Conservation (phyloP, 805 yeast genomes). For the Wickerhamomyces subpelliculosus region DNA sequence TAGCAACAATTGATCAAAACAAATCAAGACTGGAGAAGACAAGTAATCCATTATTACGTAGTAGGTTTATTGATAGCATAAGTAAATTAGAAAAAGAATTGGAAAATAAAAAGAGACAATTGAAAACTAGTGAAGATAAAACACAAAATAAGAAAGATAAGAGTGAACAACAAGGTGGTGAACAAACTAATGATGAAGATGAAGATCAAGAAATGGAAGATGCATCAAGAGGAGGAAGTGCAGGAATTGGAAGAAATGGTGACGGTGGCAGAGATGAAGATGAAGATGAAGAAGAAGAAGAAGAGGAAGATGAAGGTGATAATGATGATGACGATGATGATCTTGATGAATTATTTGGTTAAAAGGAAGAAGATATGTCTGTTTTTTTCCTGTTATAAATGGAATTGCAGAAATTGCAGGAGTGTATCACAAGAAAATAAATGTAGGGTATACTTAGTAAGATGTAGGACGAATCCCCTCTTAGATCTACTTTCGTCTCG, state of each 20-base stretch:
- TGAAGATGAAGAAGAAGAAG: constrained; percentile 23
- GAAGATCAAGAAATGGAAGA: constrained; percentile 17
- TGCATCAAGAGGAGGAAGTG: constrained; percentile 17
- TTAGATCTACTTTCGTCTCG: too few relatives aligned
- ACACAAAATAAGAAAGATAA: constrained; percentile 13
- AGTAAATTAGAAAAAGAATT: constrained; percentile 72
- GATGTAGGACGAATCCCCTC: too few relatives aligned
- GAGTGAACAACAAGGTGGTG: constrained; percentile 19
- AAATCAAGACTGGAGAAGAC: constrained; percentile 66
- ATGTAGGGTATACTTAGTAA: too few relatives aligned
- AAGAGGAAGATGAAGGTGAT: constrained; percentile 13
- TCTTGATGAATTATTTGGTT: constrained; percentile 25
- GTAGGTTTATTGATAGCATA: constrained; percentile 78
- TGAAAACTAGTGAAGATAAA: constrained; percentile 33
- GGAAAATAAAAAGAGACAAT: constrained; percentile 69
- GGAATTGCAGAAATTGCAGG: too few relatives aligned
- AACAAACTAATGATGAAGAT: constrained; percentile 16
- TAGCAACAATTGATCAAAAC: constrained; percentile 68
- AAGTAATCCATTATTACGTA: constrained; percentile 76
- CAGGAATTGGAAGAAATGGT: constrained; percentile 16
- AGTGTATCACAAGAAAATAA: too few relatives aligned
- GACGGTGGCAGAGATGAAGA: constrained; percentile 24
- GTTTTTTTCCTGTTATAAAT: too few relatives aligned
- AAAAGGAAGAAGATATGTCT: too few relatives aligned
- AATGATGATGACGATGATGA: constrained; percentile 20